Percentiles rank a stretch among this genome's conserved stretches.
These are phyloP conservation scores for Verticillium zaregamsianum DNA, from an alignment of 2,329 filamentous ascomycete species.

Conservation along the genomic window DNA sequence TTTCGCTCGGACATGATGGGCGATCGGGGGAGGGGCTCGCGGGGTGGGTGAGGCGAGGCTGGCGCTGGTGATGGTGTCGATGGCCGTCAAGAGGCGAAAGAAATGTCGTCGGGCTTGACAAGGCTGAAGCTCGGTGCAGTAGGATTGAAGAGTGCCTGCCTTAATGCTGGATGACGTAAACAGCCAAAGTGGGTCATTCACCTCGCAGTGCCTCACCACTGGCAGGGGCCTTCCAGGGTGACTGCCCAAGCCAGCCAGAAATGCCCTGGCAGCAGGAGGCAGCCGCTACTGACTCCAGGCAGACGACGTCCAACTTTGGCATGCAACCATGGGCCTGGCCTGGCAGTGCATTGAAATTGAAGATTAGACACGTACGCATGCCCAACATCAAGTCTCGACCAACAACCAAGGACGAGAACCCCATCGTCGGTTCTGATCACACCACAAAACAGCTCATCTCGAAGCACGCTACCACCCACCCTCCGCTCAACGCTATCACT, in stretches of 20 bases:
- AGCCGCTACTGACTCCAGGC: too few species aligned
- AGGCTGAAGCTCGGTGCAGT: not conserved
- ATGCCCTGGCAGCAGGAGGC: too few species aligned
- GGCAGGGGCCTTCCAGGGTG: too few species aligned
- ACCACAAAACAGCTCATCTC: not conserved
- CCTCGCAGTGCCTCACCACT: too few species aligned
- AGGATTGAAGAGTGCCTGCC: not conserved
- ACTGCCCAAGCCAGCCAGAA: too few species aligned
- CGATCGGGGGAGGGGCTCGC: constrained; percentile 2
- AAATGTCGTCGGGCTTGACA: constrained; percentile 2
- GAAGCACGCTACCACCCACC: not conserved
- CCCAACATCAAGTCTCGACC: not conserved
- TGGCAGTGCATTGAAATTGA: too few species aligned
- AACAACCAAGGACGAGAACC: not conserved
- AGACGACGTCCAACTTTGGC: too few species aligned
- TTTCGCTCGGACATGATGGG: constrained; percentile 79
- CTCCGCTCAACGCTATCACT: not conserved
- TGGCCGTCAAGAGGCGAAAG: not conserved
- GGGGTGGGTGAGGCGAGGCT: not conserved
- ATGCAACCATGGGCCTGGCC: too few species aligned
- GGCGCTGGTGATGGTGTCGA: not conserved
- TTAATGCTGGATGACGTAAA: not conserved
- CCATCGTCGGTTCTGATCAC: not conserved
- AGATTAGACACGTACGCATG: too few species aligned
- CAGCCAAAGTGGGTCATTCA: not conserved